A percentile compares a stretch with the other conserved stretches of the same genome.
phyloP scores from a whole-genome alignment of 805 yeast genomes.

The Huiozyma naganishii region DNA sequence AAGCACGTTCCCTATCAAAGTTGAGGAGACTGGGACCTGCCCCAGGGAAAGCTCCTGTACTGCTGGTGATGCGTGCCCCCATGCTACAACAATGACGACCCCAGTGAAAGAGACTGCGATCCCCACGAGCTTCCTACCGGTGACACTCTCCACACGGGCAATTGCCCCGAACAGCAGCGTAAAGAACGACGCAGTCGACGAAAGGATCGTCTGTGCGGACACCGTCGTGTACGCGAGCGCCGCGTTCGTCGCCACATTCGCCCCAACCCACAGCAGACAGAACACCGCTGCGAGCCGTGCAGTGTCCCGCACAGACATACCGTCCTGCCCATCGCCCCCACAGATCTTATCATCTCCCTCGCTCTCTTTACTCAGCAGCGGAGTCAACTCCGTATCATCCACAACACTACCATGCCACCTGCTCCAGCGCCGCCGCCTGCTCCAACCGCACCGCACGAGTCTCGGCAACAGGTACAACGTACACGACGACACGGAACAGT shows the following conservation, averaged over 20 bases:
- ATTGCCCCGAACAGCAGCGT: constrained; percentile 68
- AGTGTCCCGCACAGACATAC: background rate
- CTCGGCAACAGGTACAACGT: constrained; percentile 56
- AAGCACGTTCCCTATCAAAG: constrained; percentile 56
- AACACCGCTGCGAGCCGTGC: constrained; percentile 60
- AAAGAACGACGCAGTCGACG: constrained; percentile 87
- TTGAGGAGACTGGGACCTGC: constrained; percentile 1
- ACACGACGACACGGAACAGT: constrained; percentile 76
- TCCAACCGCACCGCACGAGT: background rate
- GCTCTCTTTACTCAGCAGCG: background rate
- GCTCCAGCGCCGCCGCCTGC: constrained; percentile 5
- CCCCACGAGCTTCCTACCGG: constrained; percentile 51
- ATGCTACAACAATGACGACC: constrained; percentile 53
- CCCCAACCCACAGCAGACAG: constrained; percentile 74
- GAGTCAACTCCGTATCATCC: background rate
- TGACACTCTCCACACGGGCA: constrained; percentile 56
- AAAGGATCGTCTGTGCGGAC: constrained; percentile 80
- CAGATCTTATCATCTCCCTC: background rate
- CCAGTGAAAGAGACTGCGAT: constrained; percentile 61
- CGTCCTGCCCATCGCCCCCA: background rate
- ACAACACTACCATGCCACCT: constrained; percentile 1
- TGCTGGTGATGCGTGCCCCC: background rate
- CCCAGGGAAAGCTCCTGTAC: no score
- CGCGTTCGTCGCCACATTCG: constrained; percentile 77
- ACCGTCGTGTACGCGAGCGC: constrained; percentile 78